A percentile compares a stretch with the other conserved stretches of the same genome.
These are phyloP conservation scores for Barnettozyma pratensis DNA, from an alignment of 805 yeast species.

Conservation along the genomic window DNA sequence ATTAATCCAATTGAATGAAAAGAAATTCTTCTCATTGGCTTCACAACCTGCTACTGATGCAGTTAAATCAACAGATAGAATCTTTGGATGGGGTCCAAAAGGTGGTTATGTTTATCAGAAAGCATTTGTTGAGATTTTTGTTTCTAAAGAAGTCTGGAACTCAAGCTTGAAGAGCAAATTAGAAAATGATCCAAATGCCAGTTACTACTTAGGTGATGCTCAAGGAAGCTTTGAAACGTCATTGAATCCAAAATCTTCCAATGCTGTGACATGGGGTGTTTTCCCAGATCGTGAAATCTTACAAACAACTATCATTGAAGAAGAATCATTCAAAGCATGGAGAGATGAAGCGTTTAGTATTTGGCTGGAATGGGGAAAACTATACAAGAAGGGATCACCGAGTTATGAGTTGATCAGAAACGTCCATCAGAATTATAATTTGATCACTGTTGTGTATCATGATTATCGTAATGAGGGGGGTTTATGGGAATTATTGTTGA, in stretches of 20 bases:
- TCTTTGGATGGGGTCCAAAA: slow-evolving; percentile 97
- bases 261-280: slow-evolving; percentile 97
- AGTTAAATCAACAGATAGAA: slow-evolving; percentile 69
- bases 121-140: slow-evolving; percentile 85
- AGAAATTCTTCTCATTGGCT: slow-evolving; percentile 79
- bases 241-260: slow-evolving; percentile 48
- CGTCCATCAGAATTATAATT: slow-evolving; percentile 57
- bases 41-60: slow-evolving; percentile 95
- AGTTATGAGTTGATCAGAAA: slow-evolving; percentile 58
- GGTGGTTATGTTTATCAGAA: slow-evolving; percentile 89
- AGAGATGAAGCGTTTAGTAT: slow-evolving; percentile 89
- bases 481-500: slow-evolving; percentile 62
- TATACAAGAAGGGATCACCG: slow-evolving; percentile 51
- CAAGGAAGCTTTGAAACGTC: slow-evolving; percentile 57
- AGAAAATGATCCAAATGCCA: slow-evolving; percentile 41
- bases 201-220: slow-evolving; percentile 72
- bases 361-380: slow-evolving; percentile 87
- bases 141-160: slow-evolving; percentile 71
- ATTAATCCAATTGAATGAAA: slow-evolving; percentile 67
- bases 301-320: slow-evolving; percentile 89
- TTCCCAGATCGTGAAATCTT: slow-evolving; percentile 86
- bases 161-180: slow-evolving; percentile 47
- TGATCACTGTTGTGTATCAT: slow-evolving; percentile 86
- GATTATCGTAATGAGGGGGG: slow-evolving; percentile 70
- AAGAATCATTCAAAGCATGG: slow-evolving; percentile 94